phyloP scores from a whole-genome alignment of 2,329 filamentous ascomycete species.

The Lanzia echinophila region DNA sequence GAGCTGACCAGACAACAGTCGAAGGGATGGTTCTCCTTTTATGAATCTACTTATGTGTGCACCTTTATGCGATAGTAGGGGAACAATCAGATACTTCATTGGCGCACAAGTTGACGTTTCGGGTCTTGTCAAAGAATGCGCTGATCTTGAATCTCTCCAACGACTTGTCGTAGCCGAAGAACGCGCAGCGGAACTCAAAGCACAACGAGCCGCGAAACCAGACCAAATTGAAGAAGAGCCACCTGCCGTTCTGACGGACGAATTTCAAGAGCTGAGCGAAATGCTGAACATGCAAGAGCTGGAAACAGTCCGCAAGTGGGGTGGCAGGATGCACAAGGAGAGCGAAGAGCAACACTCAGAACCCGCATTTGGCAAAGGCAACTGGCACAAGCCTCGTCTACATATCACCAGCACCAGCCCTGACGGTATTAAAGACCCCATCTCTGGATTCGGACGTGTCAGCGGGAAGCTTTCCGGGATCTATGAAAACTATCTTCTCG shows the following conservation, averaged over 20 bases:
- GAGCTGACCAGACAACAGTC: conserved; percentile 33
- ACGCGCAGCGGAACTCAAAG: conserved; percentile 25
- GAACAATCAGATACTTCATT: conserved; percentile 56
- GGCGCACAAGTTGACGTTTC: conserved; percentile 62
- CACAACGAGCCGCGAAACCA: conserved; percentile 12
- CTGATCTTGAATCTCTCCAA: conserved; percentile 52
- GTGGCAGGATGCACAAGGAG: conserved; percentile 54
- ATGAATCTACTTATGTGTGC: conserved; percentile 62
- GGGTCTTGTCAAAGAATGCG: conserved; percentile 53
- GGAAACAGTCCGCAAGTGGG: conserved; percentile 54
- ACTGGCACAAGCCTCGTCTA: conserved; percentile 37
- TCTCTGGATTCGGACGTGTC: conserved; percentile 6
- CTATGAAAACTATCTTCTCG: conserved; percentile 55
- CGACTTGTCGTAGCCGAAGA: conserved; percentile 32
- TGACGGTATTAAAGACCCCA: conserved; percentile 15
- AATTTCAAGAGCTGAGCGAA: conserved; percentile 60
- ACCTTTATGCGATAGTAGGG: conserved; percentile 55
- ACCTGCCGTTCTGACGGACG: conserved; percentile 41
- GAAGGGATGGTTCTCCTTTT: conserved; percentile 59
- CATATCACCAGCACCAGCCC: conserved; percentile 34
- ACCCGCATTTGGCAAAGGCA: conserved; percentile 21
- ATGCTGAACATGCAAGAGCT: conserved; percentile 65
- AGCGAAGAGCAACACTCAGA: conserved; percentile 41
- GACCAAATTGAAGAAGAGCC: conserved; percentile 3
- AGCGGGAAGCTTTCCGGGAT: conserved; percentile 35